Percentiles rank a stretch among this genome's conserved stretches.
Evolutionary conservation across 192 early-diverging fungal species (phyloP).

Genomic region (Gaertneriomyces semiglobifer): DNA sequence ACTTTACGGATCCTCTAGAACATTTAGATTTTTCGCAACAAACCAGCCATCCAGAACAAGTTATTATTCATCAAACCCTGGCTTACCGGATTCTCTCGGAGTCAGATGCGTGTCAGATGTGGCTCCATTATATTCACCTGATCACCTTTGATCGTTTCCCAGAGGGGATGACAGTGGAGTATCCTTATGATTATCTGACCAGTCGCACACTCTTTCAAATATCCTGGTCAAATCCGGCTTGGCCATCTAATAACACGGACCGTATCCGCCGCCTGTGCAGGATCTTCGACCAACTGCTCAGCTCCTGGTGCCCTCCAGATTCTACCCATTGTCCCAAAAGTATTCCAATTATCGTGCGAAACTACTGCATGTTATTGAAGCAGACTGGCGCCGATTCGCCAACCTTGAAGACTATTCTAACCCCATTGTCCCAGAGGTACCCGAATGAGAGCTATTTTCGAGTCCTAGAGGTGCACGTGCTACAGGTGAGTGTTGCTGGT

Average conservation of each 20-base stretch:
- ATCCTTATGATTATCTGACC: conserved; percentile 15
- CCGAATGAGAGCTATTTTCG: background rate
- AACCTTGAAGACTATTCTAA: background rate
- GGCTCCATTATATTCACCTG: conserved; percentile 22
- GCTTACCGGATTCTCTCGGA: conserved; percentile 4
- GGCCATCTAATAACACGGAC: background rate
- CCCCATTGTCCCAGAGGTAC: background rate
- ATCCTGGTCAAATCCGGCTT: background rate
- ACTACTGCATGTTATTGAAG: conserved; percentile 19
- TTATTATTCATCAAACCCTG: conserved; percentile 1
- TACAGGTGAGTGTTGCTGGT: background rate
- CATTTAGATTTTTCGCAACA: background rate
- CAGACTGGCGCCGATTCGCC: background rate
- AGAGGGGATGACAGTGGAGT: conserved; percentile 2
- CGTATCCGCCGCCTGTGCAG: background rate
- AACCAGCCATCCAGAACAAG: background rate
- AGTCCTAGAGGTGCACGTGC: background rate
- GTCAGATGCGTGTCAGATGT: background rate
- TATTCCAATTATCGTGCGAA: conserved; percentile 6
- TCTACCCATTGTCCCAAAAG: background rate
- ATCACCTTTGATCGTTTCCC: conserved; percentile 8
- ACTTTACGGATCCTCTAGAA: background rate
- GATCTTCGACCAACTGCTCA: background rate
- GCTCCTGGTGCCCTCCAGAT: background rate
- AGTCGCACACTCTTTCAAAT: conserved; percentile 14